A percentile compares a stretch with the other conserved stretches of the same genome.
Evolutionary conservation across 305 asterid species (phyloP).

Genomic region (Galium porrigens): DNA sequence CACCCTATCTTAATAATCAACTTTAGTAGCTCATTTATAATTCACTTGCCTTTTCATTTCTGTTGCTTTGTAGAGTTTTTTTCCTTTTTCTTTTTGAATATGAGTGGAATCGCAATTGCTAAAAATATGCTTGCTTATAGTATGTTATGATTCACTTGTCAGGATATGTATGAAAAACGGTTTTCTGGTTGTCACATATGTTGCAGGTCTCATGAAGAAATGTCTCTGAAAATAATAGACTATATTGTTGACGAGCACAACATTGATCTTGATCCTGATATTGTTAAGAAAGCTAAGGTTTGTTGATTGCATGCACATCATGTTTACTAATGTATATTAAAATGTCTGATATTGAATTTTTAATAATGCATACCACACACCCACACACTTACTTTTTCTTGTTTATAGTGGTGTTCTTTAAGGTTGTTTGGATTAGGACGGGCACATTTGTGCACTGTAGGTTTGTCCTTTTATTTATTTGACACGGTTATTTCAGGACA

Average conservation of each 20-base stretch:
- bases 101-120: neutral
- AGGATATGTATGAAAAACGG: neutral
- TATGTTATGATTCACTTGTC: neutral
- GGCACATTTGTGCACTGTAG: neutral
- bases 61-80: neutral
- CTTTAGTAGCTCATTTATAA: neutral
- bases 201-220: conserved; percentile 86
- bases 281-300: conserved; percentile 63
- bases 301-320: too few species aligned
- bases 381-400: too few species aligned
- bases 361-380: neutral
- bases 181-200: neutral
- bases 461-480: conserved; percentile 2
- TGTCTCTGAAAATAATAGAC: conserved; percentile 75
- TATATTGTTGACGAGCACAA: conserved; percentile 60
- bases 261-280: conserved; percentile 52
- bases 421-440: neutral
- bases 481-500: conserved; percentile 35
- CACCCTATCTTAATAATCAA: neutral
- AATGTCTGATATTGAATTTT: neutral
- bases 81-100: neutral
- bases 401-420: too few species aligned
- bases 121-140: neutral
- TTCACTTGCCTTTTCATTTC: neutral
- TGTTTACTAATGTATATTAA: neutral